phyloP scores from a whole-genome alignment of 306 rosid genomes.

The Rosa chinensis region DNA sequence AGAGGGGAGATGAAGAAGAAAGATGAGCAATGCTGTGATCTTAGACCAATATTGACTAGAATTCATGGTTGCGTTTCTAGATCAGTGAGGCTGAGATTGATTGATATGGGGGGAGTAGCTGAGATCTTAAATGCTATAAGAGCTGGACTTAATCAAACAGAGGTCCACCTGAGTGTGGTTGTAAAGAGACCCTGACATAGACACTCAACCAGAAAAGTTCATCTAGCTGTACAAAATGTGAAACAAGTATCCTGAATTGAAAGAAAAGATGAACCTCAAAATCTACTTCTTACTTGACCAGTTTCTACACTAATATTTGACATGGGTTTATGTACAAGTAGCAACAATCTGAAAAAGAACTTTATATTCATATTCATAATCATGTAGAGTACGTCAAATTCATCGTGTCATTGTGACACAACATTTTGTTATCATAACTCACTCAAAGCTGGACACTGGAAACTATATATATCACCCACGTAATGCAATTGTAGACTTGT shows the following conservation, averaged over 20 bases:
- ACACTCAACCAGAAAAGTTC: neutral
- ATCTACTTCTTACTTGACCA: neutral
- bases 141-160: neutral
- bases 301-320: neutral
- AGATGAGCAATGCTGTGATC: slow-evolving; percentile 1
- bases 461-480: too few relatives aligned
- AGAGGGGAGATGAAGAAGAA: slow-evolving; percentile 4
- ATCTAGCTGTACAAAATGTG: neutral
- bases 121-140: neutral
- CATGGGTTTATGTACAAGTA: neutral
- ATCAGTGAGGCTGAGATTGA: neutral
- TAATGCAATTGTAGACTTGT: too few relatives aligned
- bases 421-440: neutral
- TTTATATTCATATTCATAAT: too few relatives aligned
- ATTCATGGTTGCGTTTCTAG: neutral
- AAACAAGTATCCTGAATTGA: neutral
- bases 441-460: too few relatives aligned
- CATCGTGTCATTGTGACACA: neutral
- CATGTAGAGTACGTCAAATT: neutral
- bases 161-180: neutral
- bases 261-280: neutral
- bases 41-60: neutral
- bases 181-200: neutral
- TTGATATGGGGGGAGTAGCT: neutral
- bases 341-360: neutral